Conservation (phyloP, 148 eudicot species). For the Rhododendron ovatum region DNA sequence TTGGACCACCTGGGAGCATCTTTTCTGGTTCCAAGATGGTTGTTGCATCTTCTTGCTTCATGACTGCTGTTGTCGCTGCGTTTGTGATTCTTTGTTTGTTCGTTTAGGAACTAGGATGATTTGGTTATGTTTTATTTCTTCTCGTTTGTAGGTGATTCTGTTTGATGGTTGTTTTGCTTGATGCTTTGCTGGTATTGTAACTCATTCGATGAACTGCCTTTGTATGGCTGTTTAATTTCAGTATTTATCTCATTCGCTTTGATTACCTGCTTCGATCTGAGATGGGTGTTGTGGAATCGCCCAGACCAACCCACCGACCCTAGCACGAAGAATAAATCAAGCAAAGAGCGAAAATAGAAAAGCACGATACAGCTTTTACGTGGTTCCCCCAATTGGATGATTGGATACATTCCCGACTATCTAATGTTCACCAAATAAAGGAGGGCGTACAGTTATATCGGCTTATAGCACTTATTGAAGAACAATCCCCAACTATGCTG, state of each 20-base stretch:
- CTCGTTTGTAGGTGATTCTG: background rate
- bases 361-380: background rate
- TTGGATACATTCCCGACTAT: background rate
- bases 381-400: background rate
- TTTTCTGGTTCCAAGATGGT: constrained; percentile 32
- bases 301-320: background rate
- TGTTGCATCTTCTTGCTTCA: constrained; percentile 31
- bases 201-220: constrained; percentile 1
- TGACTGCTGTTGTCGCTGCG: constrained; percentile 30
- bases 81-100: constrained; percentile 35
- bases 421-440: no score
- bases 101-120: constrained; percentile 16
- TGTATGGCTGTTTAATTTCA: constrained; percentile 4
- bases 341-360: background rate
- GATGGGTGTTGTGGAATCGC: background rate
- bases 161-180: background rate
- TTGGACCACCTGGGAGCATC: constrained; percentile 33
- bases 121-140: background rate
- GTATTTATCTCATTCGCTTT: background rate
- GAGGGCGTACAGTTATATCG: no score
- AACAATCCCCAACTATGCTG: background rate
- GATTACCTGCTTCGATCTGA: background rate
- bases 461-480: background rate
- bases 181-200: background rate
- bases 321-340: background rate